These are phyloP conservation scores for Vickermania ingenoplastis DNA, from an alignment of 208 protist species.

Conservation along the genomic window DNA sequence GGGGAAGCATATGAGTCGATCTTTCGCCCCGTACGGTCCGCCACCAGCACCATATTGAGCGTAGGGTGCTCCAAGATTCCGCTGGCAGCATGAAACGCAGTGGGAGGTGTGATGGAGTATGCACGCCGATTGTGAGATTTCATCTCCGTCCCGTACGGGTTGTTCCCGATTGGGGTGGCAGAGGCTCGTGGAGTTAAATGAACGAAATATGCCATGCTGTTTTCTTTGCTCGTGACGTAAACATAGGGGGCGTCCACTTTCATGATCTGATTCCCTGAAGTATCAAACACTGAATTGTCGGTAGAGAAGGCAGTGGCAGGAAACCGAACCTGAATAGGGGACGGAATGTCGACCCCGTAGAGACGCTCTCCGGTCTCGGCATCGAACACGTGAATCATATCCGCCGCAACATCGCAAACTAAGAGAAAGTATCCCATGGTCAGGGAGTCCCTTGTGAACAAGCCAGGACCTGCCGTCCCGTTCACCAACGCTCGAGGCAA, in stretches of 20 bases:
- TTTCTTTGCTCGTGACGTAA: conserved; percentile 86
- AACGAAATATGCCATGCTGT: conserved; percentile 69
- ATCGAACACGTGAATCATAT: conserved; percentile 69
- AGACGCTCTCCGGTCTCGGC: conserved; percentile 51
- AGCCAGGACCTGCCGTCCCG: conserved; percentile 32
- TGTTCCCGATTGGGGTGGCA: conserved; percentile 15
- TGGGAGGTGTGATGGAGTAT: conserved; percentile 34
- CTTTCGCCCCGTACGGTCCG: conserved; percentile 65
- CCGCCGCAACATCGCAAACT: conserved; percentile 65
- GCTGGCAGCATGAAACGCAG: conserved; percentile 47
- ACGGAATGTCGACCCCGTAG: conserved; percentile 59
- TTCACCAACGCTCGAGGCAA: conserved; percentile 65
- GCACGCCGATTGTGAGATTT: conserved; percentile 12
- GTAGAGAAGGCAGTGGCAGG: conserved; percentile 15
- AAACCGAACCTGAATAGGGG: conserved; percentile 82
- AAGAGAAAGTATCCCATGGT: conserved; percentile 59
- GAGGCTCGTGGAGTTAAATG: conserved; percentile 31
- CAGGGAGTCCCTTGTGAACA: conserved; percentile 29
- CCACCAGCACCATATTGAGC: conserved; percentile 63
- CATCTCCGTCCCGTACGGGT: conserved; percentile 3
- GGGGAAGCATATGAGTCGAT: conserved; percentile 63
- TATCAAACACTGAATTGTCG: background rate
- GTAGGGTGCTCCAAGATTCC: conserved; percentile 77
- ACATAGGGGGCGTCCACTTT: conserved; percentile 58
- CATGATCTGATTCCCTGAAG: background rate